A percentile compares a stretch with the other conserved stretches of the same genome.
phyloP scores from a whole-genome alignment of 768 basidiomycete species.

The Macrolepiota albuminosa region DNA sequence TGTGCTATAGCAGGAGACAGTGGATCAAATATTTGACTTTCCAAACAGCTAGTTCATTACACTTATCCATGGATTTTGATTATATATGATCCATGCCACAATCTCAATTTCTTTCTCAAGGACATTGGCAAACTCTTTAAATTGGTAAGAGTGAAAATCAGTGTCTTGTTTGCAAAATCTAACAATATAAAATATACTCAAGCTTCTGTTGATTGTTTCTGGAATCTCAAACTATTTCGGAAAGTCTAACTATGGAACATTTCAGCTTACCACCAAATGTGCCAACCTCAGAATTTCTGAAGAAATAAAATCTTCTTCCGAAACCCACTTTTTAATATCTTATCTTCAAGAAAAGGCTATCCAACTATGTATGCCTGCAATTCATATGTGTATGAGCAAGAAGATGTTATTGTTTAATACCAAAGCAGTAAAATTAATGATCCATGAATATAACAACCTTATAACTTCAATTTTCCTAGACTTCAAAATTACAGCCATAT shows the following conservation, averaged over 20 bases:
- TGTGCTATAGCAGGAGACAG: background rate
- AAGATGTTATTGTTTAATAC: background rate
- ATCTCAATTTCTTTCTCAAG: slow-evolving; percentile 24
- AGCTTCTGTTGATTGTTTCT: background rate
- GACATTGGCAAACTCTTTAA: slow-evolving; percentile 20
- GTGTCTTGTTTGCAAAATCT: no score
- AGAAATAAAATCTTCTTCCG: background rate
- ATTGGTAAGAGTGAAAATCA: background rate
- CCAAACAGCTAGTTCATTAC: background rate
- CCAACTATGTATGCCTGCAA: background rate
- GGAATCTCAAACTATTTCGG: background rate
- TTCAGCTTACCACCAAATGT: background rate
- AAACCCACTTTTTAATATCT: background rate
- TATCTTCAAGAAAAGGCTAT: background rate
- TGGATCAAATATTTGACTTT: background rate
- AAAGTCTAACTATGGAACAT: background rate
- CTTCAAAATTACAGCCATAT: background rate
- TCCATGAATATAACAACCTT: no score
- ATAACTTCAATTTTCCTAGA: background rate
- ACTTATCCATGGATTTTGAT: background rate
- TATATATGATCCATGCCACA: background rate
- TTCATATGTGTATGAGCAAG: background rate
- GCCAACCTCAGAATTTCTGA: background rate
- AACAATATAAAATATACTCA: background rate
- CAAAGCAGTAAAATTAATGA: background rate